Conservation (phyloP, 306 rosid species). For the Cicer pinnatifidum region DNA sequence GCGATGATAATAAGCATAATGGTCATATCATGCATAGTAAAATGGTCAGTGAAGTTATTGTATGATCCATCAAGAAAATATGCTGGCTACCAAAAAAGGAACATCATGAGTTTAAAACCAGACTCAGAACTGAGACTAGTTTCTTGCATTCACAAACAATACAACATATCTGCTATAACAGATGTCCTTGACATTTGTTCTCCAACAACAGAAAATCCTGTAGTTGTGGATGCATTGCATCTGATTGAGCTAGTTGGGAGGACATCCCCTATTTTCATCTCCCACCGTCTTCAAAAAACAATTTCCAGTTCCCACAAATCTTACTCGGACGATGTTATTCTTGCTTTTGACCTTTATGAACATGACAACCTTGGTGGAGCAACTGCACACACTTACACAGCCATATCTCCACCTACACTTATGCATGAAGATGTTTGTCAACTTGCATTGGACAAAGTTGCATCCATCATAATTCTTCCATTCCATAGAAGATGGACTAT, state of each 20-base stretch:
- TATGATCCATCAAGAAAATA: conserved; percentile 62
- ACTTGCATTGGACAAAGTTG: conserved; percentile 55
- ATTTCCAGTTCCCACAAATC: conserved; percentile 23
- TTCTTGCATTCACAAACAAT: conserved; percentile 50
- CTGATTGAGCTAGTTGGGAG: conserved; percentile 56
- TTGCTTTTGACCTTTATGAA: conserved; percentile 48
- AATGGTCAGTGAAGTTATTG: conserved; percentile 42
- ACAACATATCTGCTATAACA: conserved; percentile 42
- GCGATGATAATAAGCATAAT: conserved; percentile 20
- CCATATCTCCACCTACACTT: conserved; percentile 48
- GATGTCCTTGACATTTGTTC: conserved; percentile 46
- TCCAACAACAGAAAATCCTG: conserved; percentile 48
- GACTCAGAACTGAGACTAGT: conserved; percentile 47
- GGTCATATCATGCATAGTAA: conserved; percentile 45
- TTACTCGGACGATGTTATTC: conserved; percentile 51
- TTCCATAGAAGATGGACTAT: conserved; percentile 58
- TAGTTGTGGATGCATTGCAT: conserved; percentile 52
- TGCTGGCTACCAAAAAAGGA: conserved; percentile 49
- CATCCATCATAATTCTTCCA: conserved; percentile 57
- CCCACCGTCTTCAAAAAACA: conserved; percentile 49
- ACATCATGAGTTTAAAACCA: conserved; percentile 41
- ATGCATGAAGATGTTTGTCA: conserved; percentile 68
- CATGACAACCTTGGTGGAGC: conserved; percentile 41
- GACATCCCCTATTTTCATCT: conserved; percentile 50
- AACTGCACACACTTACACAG: conserved; percentile 48